Base-by-base conservation (phyloP, 2,329 filamentous ascomycete genomes). In the Triangularia setosa region DNA sequence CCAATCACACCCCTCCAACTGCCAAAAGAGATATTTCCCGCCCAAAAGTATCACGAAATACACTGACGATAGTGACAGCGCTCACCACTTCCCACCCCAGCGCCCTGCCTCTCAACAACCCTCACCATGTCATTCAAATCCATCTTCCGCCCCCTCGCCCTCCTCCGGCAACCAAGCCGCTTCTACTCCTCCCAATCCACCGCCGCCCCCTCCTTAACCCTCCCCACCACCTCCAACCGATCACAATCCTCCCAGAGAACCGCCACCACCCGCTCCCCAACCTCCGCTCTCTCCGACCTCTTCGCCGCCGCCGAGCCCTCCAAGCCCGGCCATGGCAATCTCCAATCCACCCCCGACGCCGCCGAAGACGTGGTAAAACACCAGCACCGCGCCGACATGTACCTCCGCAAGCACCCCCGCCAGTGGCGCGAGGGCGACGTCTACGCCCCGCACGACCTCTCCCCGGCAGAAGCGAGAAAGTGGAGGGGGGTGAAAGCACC, bases 371-470 rank as follows among this genome's bases (percentile, higher is more conserved):
- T 16, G 7, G 7, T 55, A 16, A 55, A 55, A 11, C 21, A n/a
- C 8, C n/a, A 30, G 21, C 53, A 52, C 52, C 55, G 35, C 53
- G 67, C 67, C 21, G 78, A 79, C 54, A 85, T 87, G 67, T 86
- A 87, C 75, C 78, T 87, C 71, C 80, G 78, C 67, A 87, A 91
- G 76, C 83, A 89, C 77, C 83, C 85, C 35, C 88, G 93, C 57
- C 82, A 84, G 48, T 98, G 90, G 89, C 81, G 83, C 71, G 72
- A 80, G 0, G 95, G 95, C 70, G 93, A 98, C 74, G 84, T 97
- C 60, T 98, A 98, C 79, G 85, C 93, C 65, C 95, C 95, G 33
- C 91, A 93, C 74, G 95, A 99, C 78, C 77, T 99, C 74, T 90
- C 87, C 62, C 83, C 87, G 24, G 79, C 81, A 35, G 93, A 97